Evolutionary conservation across 2,329 filamentous ascomycete genomes (phyloP).

Genomic region (Pseudogymnoascus sp.): DNA sequence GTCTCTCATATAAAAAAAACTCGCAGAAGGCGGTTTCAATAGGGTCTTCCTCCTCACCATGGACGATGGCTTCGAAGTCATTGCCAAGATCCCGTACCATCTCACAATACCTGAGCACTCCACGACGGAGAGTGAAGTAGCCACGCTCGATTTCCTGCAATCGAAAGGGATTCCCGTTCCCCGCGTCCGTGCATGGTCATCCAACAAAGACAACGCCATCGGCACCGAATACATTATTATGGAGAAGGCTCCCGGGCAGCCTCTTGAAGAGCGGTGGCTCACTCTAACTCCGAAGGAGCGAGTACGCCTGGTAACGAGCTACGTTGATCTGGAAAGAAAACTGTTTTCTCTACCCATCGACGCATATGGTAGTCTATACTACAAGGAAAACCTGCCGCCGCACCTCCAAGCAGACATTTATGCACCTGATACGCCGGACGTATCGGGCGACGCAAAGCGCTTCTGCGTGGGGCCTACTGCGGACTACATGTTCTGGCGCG

Average conservation of each 20-base stretch:
- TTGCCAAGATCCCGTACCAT: conserved; percentile 13
- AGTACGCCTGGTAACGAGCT: conserved; percentile 8
- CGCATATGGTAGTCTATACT: conserved; percentile 14
- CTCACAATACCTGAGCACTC: conserved; percentile 11
- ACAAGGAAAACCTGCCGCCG: neutral
- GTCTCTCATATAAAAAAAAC: neutral
- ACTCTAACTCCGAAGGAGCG: conserved; percentile 9
- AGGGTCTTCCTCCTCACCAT: conserved; percentile 13
- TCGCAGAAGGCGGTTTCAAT: conserved; percentile 22
- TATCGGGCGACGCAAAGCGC: neutral
- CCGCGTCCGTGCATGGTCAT: conserved; percentile 34
- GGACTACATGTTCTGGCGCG: neutral
- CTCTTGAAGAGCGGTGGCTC: conserved; percentile 22
- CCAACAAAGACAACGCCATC: conserved; percentile 27
- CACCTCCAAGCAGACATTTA: neutral
- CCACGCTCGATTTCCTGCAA: conserved; percentile 14
- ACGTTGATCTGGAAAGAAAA: conserved; percentile 7
- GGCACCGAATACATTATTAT: conserved; percentile 33
- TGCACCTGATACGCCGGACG: neutral
- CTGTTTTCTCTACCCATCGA: conserved; percentile 11
- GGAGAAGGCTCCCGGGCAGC: conserved; percentile 28
- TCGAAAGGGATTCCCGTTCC: conserved; percentile 34
- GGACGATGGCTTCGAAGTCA: conserved; percentile 10
- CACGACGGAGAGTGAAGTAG: conserved; percentile 14
- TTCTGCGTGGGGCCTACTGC: neutral